Evolutionary conservation across 2,329 filamentous ascomycete genomes (phyloP), one percentile per base, ranked within the genome.

Genomic region (Scedosporium minutisporum): DNA sequence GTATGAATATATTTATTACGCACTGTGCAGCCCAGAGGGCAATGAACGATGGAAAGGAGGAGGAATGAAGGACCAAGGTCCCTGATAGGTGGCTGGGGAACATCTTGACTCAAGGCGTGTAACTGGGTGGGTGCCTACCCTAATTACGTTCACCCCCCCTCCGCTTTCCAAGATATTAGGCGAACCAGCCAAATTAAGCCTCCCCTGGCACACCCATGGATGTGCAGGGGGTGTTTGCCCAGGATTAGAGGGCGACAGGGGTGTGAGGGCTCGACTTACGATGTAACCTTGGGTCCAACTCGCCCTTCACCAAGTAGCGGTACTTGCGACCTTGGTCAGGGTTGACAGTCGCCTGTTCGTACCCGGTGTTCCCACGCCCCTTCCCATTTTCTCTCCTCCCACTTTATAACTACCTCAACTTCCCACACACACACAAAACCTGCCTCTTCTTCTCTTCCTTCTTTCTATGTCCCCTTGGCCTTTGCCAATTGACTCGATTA

Each of bases 401-500:
- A 38, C 6, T 38, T 38, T 61, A 61, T 61, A 61, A 61, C 44
- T 53, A 41, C 23, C 57, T 16, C 27, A 58, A 5, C 58, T 4
- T 16, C 18, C 14, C 6, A 6, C 3, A 7, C 53, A 48, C 6
- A 57, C 60, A 62, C 41, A 29, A 12, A 48, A 9, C 48, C 60
- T 18, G 7, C 48, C 16, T 18, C 53, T 25, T 12, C 42, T 41
- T 27, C 46, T 62, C 38, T 46, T 55, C 33, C 42, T 55, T 25
- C 41, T 23, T 57, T 46, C 51, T 57, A 16, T 29, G n/a, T 44
- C 18, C 46, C 59, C 44, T 48, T 61, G 46, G 59, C 42, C 59
- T 61, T 48, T 38, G 59, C 59, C 59, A 61, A 61, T 53, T 61
- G 44, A 61, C 60, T 61, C 23, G 41, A 42, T 33, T 21, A 57